These are phyloP conservation scores for Elsinoe australis DNA, from an alignment of 2,329 filamentous ascomycete genomes.

Conservation along the genomic window DNA sequence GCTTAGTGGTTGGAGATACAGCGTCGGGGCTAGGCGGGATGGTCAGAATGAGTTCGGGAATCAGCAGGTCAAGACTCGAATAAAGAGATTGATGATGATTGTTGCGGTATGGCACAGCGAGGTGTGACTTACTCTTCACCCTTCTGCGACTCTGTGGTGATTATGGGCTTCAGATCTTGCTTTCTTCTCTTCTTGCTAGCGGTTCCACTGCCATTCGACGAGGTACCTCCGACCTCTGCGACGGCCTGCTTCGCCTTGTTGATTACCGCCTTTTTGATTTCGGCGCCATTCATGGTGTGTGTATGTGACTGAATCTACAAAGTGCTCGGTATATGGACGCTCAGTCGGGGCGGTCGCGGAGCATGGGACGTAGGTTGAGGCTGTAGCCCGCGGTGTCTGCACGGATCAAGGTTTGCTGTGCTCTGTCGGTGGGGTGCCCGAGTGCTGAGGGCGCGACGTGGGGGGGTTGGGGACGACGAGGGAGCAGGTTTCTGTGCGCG, in stretches of 20 bases:
- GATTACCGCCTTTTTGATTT: conserved; percentile 57
- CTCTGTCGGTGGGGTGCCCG: neutral
- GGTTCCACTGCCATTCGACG: conserved; percentile 39
- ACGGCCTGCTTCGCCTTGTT: conserved; percentile 57
- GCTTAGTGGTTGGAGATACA: conserved; percentile 23
- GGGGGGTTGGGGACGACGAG: neutral
- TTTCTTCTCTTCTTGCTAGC: conserved; percentile 63
- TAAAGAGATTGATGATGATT: too few relatives aligned
- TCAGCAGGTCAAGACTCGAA: too few relatives aligned
- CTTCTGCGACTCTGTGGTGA: conserved; percentile 56
- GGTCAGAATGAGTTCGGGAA: conserved; percentile 15
- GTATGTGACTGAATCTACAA: neutral
- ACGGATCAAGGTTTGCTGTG: neutral
- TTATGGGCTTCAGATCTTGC: conserved; percentile 63
- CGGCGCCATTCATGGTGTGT: conserved; percentile 54
- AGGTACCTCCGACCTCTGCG: conserved; percentile 46
- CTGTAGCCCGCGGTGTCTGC: neutral
- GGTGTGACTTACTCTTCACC: conserved; percentile 35
- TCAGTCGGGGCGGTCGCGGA: conserved; percentile 5
- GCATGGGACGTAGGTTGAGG: conserved; percentile 5
- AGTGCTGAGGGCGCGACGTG: conserved; percentile 3
- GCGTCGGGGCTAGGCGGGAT: conserved; percentile 1
- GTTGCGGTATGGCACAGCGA: too few relatives aligned
- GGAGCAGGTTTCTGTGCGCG: too few relatives aligned
- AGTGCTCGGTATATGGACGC: neutral